These are phyloP conservation scores for Salvia splendens DNA, from an alignment of 257 asterid genomes.

Conservation along the genomic window DNA sequence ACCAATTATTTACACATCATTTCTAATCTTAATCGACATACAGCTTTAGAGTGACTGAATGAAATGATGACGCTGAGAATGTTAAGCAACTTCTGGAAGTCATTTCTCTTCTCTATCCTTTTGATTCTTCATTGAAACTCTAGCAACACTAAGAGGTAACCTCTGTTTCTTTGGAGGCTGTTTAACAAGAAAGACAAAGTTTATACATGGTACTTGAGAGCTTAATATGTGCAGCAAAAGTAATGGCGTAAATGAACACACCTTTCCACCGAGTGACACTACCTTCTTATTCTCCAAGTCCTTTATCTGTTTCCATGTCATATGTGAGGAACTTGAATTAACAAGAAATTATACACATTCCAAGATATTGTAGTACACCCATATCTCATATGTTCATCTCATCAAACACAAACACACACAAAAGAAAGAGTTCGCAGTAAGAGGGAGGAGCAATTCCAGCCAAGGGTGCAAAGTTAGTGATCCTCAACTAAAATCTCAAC, in stretches of 20 bases:
- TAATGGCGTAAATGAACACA: slow-evolving; percentile 5
- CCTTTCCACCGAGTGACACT: slow-evolving; percentile 84
- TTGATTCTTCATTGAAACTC: slow-evolving; percentile 76
- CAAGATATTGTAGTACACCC: not conserved
- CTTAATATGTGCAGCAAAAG: not conserved
- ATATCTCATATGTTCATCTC: not conserved
- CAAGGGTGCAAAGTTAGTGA: not conserved
- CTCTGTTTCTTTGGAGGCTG: slow-evolving; percentile 85
- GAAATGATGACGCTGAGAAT: not conserved
- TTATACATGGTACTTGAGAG: slow-evolving; percentile 2
- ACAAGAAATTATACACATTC: slow-evolving; percentile 4
- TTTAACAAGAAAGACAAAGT: not conserved
- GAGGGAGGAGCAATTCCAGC: not conserved
- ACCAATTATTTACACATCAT: slow-evolving; percentile 6
- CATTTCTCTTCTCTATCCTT: slow-evolving; percentile 71
- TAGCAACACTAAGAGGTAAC: slow-evolving; percentile 84
- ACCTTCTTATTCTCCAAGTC: slow-evolving; percentile 64
- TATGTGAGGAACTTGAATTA: slow-evolving; percentile 53
- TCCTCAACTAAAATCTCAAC: slow-evolving; percentile 1
- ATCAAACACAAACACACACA: not conserved
- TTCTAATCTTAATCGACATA: slow-evolving; percentile 5
- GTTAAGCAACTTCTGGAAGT: slow-evolving; percentile 58
- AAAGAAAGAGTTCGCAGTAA: not conserved
- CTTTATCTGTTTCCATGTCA: slow-evolving; percentile 76
- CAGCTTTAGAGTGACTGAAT: not conserved